Conservation (phyloP, 768 basidiomycete species). For the Leucocoprinus sp. region DNA sequence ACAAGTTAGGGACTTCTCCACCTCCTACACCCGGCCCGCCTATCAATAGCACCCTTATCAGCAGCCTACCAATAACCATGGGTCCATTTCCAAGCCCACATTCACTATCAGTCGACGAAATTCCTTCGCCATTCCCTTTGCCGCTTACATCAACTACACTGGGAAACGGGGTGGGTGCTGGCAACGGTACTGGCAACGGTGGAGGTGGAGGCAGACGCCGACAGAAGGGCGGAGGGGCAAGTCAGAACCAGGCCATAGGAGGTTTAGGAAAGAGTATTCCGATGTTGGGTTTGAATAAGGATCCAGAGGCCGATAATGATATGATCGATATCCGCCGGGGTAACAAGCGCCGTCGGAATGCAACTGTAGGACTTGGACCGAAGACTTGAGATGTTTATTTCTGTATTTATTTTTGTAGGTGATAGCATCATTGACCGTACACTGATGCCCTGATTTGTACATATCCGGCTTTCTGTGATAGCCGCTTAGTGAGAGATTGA, state of each 20-base stretch:
- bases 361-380: slow-evolving; percentile 2
- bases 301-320: slow-evolving; percentile 67
- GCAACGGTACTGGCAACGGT: slow-evolving; percentile 15
- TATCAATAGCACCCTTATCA: slow-evolving; percentile 25
- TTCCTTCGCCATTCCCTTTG: slow-evolving; percentile 58
- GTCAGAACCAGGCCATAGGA: slow-evolving; percentile 51
- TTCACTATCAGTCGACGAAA: slow-evolving; percentile 78
- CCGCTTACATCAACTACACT: slow-evolving; percentile 19
- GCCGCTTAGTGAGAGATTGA: no score
- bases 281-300: slow-evolving; percentile 50
- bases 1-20: slow-evolving; percentile 71
- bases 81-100: slow-evolving; percentile 74
- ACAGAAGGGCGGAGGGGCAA: slow-evolving; percentile 46
- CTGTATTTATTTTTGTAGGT: not conserved
- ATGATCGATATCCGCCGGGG: slow-evolving; percentile 72
- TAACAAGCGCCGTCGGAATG: slow-evolving; percentile 45
- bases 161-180: slow-evolving; percentile 13
- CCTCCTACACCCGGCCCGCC: slow-evolving; percentile 62
- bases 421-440: not conserved
- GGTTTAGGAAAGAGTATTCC: slow-evolving; percentile 68
- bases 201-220: slow-evolving; percentile 35
- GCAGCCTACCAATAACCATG: slow-evolving; percentile 51
- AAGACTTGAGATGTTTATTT: not conserved
- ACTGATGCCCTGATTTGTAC: not conserved
- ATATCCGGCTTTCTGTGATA: not conserved